A percentile compares a stretch with the other conserved stretches of the same genome.
phyloP scores from a whole-genome alignment of 2,329 filamentous ascomycete genomes.

The Bipolaris oryzae region DNA sequence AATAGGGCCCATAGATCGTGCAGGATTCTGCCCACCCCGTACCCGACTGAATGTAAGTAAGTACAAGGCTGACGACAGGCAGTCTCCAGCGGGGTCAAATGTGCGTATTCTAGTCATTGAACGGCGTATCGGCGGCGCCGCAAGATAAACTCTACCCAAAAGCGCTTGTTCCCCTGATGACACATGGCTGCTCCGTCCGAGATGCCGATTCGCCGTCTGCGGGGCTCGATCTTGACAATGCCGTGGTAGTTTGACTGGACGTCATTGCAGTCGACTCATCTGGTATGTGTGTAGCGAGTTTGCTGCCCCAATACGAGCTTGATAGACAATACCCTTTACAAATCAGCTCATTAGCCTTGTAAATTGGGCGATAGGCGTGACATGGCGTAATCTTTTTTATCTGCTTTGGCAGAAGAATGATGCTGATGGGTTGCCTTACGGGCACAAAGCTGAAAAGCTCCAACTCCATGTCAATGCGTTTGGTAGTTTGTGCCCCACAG shows the following conservation, averaged over 20 bases:
- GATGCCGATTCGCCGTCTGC: not conserved
- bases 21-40: constrained; percentile 4
- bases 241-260: not conserved
- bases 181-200: not conserved
- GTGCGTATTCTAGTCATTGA: not conserved
- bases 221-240: not conserved
- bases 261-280: not conserved
- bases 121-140: not conserved
- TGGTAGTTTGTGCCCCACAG: constrained; percentile 8
- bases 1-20: constrained; percentile 1
- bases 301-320: not conserved
- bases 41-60: not conserved
- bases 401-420: not conserved
- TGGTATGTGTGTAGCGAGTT: not conserved
- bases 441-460: constrained; percentile 1
- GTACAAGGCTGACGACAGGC: not conserved
- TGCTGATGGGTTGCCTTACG: not conserved
- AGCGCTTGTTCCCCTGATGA: not conserved
- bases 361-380: not conserved
- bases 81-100: not conserved
- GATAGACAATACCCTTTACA: not conserved
- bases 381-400: not conserved
- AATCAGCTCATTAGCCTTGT: not conserved
- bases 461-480: not conserved
- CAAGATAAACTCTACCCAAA: not conserved